Conservation (phyloP, 2,329 filamentous ascomycete species). For the Ophiosphaerella narmari region DNA sequence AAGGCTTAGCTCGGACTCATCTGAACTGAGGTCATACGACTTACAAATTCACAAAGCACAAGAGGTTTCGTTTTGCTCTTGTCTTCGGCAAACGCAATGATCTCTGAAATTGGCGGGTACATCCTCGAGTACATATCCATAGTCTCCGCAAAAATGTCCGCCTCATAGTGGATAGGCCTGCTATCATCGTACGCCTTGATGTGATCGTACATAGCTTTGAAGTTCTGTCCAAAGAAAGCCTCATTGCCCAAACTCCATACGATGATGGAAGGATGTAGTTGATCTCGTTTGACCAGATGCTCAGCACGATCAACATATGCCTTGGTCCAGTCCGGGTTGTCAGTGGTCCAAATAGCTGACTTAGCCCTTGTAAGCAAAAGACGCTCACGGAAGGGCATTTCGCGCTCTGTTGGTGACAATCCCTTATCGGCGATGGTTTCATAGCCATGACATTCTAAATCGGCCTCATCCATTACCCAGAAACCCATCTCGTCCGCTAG, state of each 20-base stretch:
- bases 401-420: constrained; percentile 25
- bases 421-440: constrained; percentile 43
- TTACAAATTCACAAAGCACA: constrained; percentile 59
- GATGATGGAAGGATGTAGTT: constrained; percentile 72
- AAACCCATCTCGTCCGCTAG: constrained; percentile 69
- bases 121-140: constrained; percentile 71
- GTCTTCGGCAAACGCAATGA: constrained; percentile 54
- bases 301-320: constrained; percentile 71
- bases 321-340: constrained; percentile 64
- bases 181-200: constrained; percentile 62
- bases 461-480: constrained; percentile 65
- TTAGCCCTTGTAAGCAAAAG: constrained; percentile 60
- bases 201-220: constrained; percentile 69
- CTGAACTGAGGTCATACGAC: background rate
- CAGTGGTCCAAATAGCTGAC: constrained; percentile 63
- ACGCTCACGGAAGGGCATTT: constrained; percentile 64
- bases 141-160: constrained; percentile 62
- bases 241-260: constrained; percentile 78
- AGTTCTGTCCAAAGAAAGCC: constrained; percentile 72
- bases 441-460: constrained; percentile 55
- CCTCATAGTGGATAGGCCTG: constrained; percentile 69
- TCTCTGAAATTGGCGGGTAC: constrained; percentile 62
- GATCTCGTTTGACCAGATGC: constrained; percentile 69
- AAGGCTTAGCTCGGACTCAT: constrained; percentile 1
- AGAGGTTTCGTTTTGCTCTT: constrained; percentile 57